phyloP scores from a whole-genome alignment of 345 rosid genomes.

The Tarenaya hassleriana region DNA sequence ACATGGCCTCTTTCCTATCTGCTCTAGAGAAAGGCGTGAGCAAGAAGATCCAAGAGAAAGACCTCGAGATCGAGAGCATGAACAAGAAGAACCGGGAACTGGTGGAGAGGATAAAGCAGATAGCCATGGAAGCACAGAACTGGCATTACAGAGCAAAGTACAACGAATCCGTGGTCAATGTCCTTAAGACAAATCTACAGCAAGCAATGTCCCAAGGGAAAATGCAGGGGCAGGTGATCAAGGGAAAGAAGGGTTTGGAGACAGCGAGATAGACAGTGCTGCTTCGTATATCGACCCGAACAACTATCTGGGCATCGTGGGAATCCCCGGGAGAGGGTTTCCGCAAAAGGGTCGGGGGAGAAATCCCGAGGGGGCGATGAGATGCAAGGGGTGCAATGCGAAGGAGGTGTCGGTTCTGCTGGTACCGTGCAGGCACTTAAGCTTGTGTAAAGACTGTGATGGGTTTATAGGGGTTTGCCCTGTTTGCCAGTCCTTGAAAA shows the following conservation, averaged over 20 bases:
- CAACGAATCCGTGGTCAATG: slow-evolving; percentile 65
- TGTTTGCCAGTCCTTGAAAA: slow-evolving; percentile 67
- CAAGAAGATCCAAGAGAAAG: slow-evolving; percentile 66
- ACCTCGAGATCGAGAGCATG: slow-evolving; percentile 57
- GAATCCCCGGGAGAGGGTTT: slow-evolving; percentile 19
- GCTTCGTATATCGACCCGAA: slow-evolving; percentile 52
- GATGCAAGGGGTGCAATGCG: slow-evolving; percentile 59
- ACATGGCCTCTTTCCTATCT: slow-evolving; percentile 49
- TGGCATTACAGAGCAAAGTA: slow-evolving; percentile 76
- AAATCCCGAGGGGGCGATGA: slow-evolving; percentile 37
- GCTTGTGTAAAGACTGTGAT: slow-evolving; percentile 80
- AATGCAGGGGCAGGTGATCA: slow-evolving; percentile 28
- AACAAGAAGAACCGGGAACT: slow-evolving; percentile 67
- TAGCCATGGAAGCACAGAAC: slow-evolving; percentile 59
- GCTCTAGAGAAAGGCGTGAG: slow-evolving; percentile 55
- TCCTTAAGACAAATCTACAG: slow-evolving; percentile 61
- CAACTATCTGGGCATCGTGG: slow-evolving; percentile 32
- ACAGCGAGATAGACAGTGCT: slow-evolving; percentile 70
- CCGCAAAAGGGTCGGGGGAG: slow-evolving; percentile 18
- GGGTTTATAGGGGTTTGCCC: slow-evolving; percentile 53
- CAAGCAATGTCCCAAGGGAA: slow-evolving; percentile 63
- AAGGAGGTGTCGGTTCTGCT: slow-evolving; percentile 64
- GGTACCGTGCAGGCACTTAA: slow-evolving; percentile 83
- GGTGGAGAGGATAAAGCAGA: slow-evolving; percentile 55
- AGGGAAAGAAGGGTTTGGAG: slow-evolving; percentile 84